Evolutionary conservation across 805 yeast species (phyloP), one percentile per base, ranked within the genome.

Genomic region (Saccharomycopsis synnaedendra): DNA sequence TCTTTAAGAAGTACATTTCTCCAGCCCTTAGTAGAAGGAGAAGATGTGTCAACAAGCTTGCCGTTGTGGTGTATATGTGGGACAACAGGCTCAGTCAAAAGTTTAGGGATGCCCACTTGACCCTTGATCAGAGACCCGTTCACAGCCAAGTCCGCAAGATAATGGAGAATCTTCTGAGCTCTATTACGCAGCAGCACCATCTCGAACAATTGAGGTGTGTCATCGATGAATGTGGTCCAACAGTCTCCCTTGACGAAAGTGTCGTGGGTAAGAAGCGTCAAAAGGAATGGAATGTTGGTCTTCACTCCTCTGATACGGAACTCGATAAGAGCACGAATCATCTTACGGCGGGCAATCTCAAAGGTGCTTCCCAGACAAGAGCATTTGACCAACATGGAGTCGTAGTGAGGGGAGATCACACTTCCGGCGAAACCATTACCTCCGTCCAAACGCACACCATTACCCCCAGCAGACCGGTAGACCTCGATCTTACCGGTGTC

Each of bases 191-290:
- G 90, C 29, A 82, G 71, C 62, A 89, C 85, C 93, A 94, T 85
- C 64, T 86, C 88, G 76, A 93, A 93, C 63, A 93, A 74, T 48
- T 86, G 78, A 46, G 99, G 99, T 48, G 98, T 90, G 67, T 93
- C 99, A 65, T 90, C 98, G 61, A 90, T 93, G 60, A 90, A 90
- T 29, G 98, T 90, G 49, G 98, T 90, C 98, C 98, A 90, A 70
- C 96, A 93, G 56, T 76, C 72, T 61, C 96, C 96, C 43, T 65
- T 62, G 58, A 87, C 81, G 60, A 90, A 90, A 28, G 89, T 85
- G 48, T 84, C 90, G 65, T 93, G 81, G 52, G 97, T 93, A 61
- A 93, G 74, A 54, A 93, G 67, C 10, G 97, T 93, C 60, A 93
- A 74, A 67, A 93, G 71, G 74, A 93, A 93, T 33, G 98, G 97